phyloP scores from a whole-genome alignment of 306 rosid genomes.

The Astragalus glycyphyllos region DNA sequence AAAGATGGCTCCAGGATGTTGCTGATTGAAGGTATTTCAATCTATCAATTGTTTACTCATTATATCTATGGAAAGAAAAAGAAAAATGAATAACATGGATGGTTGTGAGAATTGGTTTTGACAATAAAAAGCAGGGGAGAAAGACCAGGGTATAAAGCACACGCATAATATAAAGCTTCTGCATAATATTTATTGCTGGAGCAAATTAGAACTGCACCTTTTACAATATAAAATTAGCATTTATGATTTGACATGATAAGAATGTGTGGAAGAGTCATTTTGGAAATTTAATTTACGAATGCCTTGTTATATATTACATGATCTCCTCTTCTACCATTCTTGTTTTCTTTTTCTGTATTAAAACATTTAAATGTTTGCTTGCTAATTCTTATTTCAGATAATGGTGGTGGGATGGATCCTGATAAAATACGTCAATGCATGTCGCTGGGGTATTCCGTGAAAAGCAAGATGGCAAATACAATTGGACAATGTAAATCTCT shows the following conservation, averaged over 20 bases:
- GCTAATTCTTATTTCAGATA: constrained; percentile 66
- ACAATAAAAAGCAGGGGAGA: not conserved
- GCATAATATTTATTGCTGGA: not conserved
- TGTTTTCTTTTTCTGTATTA: constrained; percentile 18
- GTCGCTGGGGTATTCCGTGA: constrained; percentile 91
- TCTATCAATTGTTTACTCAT: constrained; percentile 9
- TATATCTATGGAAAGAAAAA: constrained; percentile 19
- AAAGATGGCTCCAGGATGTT: constrained; percentile 79
- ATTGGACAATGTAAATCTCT: constrained; percentile 79
- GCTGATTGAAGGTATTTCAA: constrained; percentile 73
- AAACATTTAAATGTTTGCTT: constrained; percentile 35
- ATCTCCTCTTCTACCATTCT: not conserved
- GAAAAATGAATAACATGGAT: constrained; percentile 2
- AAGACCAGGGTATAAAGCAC: not conserved
- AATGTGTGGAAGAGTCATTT: not conserved
- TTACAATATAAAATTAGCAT: not conserved
- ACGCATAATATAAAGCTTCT: not conserved
- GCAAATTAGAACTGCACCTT: not conserved
- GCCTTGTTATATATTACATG: constrained; percentile 2
- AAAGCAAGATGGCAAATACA: constrained; percentile 89
- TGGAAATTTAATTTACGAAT: constrained; percentile 11
- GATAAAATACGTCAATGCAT: constrained; percentile 99
- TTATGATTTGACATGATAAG: constrained; percentile 15
- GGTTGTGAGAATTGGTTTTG: not conserved
- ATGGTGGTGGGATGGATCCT: constrained; percentile 99